phyloP scores from a whole-genome alignment of 805 yeast species.

The Ogataea zsoltii region DNA sequence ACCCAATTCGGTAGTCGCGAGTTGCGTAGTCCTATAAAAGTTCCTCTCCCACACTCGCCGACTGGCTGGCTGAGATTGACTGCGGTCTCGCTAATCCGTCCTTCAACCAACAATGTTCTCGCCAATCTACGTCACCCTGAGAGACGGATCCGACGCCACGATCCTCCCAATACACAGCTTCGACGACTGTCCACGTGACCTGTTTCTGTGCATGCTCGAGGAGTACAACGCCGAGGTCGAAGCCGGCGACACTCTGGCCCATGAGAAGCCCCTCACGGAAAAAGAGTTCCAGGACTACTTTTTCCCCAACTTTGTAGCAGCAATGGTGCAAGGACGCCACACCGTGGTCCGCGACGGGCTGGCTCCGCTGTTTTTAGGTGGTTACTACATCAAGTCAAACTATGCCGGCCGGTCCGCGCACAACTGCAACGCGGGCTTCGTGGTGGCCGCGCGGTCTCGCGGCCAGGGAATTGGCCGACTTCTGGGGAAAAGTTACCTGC shows the following conservation, averaged over 20 bases:
- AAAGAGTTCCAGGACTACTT: slow-evolving; percentile 64
- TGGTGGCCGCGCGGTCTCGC: slow-evolving; percentile 60
- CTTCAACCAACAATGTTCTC: too few relatives aligned
- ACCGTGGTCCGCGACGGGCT: slow-evolving; percentile 38
- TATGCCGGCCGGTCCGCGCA: slow-evolving; percentile 84
- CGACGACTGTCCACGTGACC: slow-evolving; percentile 48
- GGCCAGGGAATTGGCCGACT: slow-evolving; percentile 64
- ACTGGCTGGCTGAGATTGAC: too few relatives aligned
- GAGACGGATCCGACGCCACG: slow-evolving; percentile 40
- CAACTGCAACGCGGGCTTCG: slow-evolving; percentile 84
- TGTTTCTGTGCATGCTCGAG: slow-evolving; percentile 46
- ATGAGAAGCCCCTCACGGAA: slow-evolving; percentile 39
- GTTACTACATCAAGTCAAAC: slow-evolving; percentile 83
- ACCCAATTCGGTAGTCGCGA: too few relatives aligned
- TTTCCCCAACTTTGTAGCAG: slow-evolving; percentile 65
- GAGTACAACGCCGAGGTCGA: slow-evolving; percentile 68
- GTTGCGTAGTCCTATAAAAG: too few relatives aligned
- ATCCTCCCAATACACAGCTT: slow-evolving; percentile 57
- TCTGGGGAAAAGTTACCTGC: slow-evolving; percentile 66
- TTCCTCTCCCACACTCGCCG: too few relatives aligned
- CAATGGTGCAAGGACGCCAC: slow-evolving; percentile 51
- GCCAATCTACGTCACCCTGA: slow-evolving; percentile 25
- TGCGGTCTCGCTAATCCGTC: too few relatives aligned
- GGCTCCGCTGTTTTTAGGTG: slow-evolving; percentile 59
- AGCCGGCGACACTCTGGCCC: slow-evolving; percentile 77